Percentiles rank a stretch among this genome's conserved stretches.
Evolutionary conservation across 768 basidiomycete species (phyloP).

Genomic region (Suillus decipiens): DNA sequence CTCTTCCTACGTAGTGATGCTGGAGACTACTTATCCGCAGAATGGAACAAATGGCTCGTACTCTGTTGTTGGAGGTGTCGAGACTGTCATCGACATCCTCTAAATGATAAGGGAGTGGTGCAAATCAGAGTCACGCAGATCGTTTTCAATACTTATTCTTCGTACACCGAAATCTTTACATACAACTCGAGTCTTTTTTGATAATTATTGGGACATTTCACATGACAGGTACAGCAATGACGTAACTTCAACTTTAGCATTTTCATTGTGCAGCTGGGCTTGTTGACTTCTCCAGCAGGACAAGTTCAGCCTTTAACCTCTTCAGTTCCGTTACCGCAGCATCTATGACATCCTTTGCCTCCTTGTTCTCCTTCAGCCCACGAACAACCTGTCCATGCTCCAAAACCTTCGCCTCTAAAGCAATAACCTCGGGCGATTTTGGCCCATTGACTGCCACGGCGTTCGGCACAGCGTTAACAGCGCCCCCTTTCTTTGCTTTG

Average conservation of each 20-base stretch:
- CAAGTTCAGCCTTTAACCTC: constrained; percentile 60
- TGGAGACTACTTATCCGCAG: constrained; percentile 26
- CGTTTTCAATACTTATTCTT: background rate
- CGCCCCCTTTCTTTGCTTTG: constrained; percentile 56
- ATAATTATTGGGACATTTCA: background rate
- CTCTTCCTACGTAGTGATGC: constrained; percentile 23
- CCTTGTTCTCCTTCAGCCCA: constrained; percentile 54
- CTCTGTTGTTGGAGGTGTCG: constrained; percentile 25
- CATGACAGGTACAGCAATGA: background rate
- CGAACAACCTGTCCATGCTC: constrained; percentile 78
- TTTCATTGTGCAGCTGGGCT: background rate
- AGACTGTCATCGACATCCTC: constrained; percentile 14
- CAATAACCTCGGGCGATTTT: constrained; percentile 72
- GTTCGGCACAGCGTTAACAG: constrained; percentile 47
- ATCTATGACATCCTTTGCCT: constrained; percentile 45
- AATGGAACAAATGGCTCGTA: constrained; percentile 25
- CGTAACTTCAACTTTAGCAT: background rate
- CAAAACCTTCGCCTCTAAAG: constrained; percentile 72
- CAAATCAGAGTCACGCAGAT: background rate
- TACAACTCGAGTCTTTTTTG: background rate
- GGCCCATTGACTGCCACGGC: constrained; percentile 45
- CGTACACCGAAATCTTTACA: background rate
- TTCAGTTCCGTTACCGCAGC: constrained; percentile 64
- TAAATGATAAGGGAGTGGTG: background rate
- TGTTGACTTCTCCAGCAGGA: constrained; percentile 15